Base-by-base conservation (phyloP, 257 asterid genomes). In the Solanum arcanum region DNA sequence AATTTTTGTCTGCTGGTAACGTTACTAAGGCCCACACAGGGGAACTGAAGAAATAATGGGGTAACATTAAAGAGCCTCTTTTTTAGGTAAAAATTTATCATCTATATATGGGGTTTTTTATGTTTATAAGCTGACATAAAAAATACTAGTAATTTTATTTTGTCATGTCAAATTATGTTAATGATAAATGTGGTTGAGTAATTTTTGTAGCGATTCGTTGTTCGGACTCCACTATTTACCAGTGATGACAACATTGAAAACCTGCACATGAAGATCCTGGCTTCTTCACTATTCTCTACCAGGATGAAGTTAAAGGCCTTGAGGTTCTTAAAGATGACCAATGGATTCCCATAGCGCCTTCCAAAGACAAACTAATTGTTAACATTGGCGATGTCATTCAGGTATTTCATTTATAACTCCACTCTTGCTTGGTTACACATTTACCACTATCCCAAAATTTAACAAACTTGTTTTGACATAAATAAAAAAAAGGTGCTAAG, bases 241-340 rank as follows among this genome's bases (percentile, higher is more conserved):
- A 18, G 90, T 92, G 4, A 56, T 9, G 94, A 91, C 11, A 87
- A 88, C 68, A 89, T 29, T 9, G 93, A 64, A 66, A 90, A 69
- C 86, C 93, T 1, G 70, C 83, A 75, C 95, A 93, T 46, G 91
- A 91, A 74, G 97, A 94, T 89, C 92, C 88, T 20, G 91, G 91
- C 42, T 23, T 56, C 83, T 4, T 94, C 39, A 89, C 93, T 5
- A 89, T 94, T 76, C 82, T 93, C 5, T 70, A 92, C 37, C 94
- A 93, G 83, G 95, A 94, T 69, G 92, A 92, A 83, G 92, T 88
- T 7, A 93, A 94, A 72, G 97, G 94, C 5, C 91, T 94, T 2
- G 93, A 93, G 88, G 93, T 92, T 64, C 68, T 64, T 3, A 89
- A 88, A 74, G 83, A 93, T 49, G 93, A 88, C 3, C 70, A 89